Evolutionary conservation across 1,284 basidiomycete genomes (phyloP).

Genomic region (Microbotryum silenes-acaulis): DNA sequence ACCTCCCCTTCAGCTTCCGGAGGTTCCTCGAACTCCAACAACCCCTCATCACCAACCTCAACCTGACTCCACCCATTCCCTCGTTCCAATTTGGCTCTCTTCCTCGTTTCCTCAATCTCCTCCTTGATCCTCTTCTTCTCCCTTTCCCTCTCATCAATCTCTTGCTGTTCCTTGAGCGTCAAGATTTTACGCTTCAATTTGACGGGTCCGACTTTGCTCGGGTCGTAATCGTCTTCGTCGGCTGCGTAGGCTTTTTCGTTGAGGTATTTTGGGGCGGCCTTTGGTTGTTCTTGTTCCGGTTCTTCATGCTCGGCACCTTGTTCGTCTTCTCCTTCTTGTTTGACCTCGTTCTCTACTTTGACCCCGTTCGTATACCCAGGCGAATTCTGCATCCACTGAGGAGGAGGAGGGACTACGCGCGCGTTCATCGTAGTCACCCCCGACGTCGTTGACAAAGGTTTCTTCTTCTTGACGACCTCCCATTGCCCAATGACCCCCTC

Average conservation of each 20-base stretch:
- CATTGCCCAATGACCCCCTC: constrained; percentile 76
- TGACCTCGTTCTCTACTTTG: neutral
- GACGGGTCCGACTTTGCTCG: constrained; percentile 15
- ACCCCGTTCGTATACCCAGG: neutral
- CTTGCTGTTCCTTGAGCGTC: constrained; percentile 25
- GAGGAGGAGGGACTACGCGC: neutral
- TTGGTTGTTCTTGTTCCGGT: neutral
- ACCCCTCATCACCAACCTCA: constrained; percentile 6
- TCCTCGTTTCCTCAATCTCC: constrained; percentile 6
- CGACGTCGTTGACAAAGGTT: constrained; percentile 22
- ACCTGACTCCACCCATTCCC: constrained; percentile 5
- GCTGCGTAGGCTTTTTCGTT: constrained; percentile 12
- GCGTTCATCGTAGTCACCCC: neutral
- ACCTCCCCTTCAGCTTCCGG: neutral
- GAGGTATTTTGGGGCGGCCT: constrained; percentile 7
- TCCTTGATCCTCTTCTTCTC: neutral
- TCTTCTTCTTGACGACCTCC: constrained; percentile 54
- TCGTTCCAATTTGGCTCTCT: neutral
- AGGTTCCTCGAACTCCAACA: constrained; percentile 8
- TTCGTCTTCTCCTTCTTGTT: constrained; percentile 2
- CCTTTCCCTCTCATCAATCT: constrained; percentile 11
- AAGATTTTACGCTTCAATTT: constrained; percentile 26
- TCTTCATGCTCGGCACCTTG: constrained; percentile 6
- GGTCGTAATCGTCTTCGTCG: constrained; percentile 28
- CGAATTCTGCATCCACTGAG: neutral